A percentile compares a stretch with the other conserved stretches of the same genome.
Evolutionary conservation across 2,329 filamentous ascomycete species (phyloP).

Genomic region (Ophiostoma triangulosporum): DNA sequence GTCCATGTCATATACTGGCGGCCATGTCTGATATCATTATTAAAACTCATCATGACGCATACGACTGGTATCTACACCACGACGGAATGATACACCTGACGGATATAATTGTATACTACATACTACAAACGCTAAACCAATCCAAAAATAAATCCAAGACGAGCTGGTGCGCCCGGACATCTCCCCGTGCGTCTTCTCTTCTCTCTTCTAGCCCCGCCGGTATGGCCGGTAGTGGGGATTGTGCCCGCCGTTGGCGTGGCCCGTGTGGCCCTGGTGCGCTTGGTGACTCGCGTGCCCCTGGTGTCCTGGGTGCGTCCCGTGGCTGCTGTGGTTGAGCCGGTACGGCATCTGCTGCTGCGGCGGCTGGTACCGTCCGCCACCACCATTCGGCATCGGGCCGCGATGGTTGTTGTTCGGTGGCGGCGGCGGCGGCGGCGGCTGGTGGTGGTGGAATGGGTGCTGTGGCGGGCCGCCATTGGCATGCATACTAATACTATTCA

Average conservation of each 20-base stretch:
- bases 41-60: no score
- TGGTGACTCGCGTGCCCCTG: not conserved
- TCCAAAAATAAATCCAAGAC: not conserved
- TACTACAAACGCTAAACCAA: no score
- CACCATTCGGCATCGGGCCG: not conserved
- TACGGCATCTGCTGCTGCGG: not conserved
- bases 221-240: constrained; percentile 2
- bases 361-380: constrained; percentile 3
- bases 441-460: not conserved
- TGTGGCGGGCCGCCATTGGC: not conserved
- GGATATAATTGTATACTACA: no score
- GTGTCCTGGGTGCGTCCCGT: not conserved
- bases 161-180: no score
- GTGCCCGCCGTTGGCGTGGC: not conserved
- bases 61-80: no score
- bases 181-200: no score
- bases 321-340: not conserved
- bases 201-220: constrained; percentile 2
- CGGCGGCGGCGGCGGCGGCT: not conserved
- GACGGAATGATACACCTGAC: no score
- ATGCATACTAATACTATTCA: no score
- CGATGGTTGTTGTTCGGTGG: not conserved
- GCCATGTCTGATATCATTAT: no score
- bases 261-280: not conserved
- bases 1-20: no score